Conservation (phyloP, 1,139 yeast species). For the Blastobotrys proliferans region DNA sequence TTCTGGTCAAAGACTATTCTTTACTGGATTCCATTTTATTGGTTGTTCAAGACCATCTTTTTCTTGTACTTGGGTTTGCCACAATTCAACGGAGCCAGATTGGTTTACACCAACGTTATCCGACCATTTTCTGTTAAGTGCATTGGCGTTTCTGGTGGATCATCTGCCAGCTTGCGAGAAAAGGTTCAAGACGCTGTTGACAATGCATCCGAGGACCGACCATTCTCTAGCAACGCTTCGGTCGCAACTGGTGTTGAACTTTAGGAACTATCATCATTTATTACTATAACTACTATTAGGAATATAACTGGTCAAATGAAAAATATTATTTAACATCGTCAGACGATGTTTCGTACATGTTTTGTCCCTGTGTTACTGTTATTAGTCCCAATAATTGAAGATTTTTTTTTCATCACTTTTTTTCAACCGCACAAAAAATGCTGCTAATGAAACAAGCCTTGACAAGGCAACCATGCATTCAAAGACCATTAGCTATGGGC, state of each 20-base stretch:
- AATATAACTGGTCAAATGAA: not conserved
- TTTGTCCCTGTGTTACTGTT: too few relatives aligned
- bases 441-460: too few relatives aligned
- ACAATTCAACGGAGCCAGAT: slow-evolving; percentile 75
- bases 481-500: too few relatives aligned
- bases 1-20: slow-evolving; percentile 93
- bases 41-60: slow-evolving; percentile 84
- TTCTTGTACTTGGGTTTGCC: slow-evolving; percentile 89
- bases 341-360: too few relatives aligned
- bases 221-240: slow-evolving; percentile 12
- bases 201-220: slow-evolving; percentile 22
- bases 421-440: too few relatives aligned
- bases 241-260: slow-evolving; percentile 31
- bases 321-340: not conserved
- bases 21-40: slow-evolving; percentile 95
- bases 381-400: too few relatives aligned
- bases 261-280: slow-evolving; percentile 17
- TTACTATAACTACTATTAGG: not conserved
- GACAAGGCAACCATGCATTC: too few relatives aligned
- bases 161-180: slow-evolving; percentile 33
- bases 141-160: slow-evolving; percentile 31
- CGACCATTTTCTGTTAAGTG: slow-evolving; percentile 70
- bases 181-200: slow-evolving; percentile 31
- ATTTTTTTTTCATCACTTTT: too few relatives aligned
- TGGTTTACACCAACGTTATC: slow-evolving; percentile 60